Evolutionary conservation across 441 rosid genomes (phyloP), one percentile per base, ranked within the genome.

Genomic region (Biscutella laevigata): DNA sequence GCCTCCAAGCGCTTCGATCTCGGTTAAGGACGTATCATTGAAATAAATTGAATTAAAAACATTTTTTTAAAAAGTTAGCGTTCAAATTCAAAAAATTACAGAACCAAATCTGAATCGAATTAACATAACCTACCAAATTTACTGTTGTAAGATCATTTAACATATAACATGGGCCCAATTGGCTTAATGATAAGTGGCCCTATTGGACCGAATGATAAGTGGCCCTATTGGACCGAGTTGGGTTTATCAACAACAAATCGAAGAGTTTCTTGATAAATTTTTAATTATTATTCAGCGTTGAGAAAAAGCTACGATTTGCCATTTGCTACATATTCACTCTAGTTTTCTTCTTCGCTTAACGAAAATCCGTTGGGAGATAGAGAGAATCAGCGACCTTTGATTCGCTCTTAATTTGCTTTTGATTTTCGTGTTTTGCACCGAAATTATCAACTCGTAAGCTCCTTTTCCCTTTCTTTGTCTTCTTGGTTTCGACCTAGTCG

Each of bases 301-400:
- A 68, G 53, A 48, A 49, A 49, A 68, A 68, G 72, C 72, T 38
- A 61, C 61, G 44, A 54, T 47, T 48, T 59, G 2, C 21, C 15
- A 27, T 25, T 43, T 11, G 14, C 52, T 12, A 16, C 57, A 51
- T 40, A 49, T 50, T 11, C 28, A n/a, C 28, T 32, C 22, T 17
- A 36, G 44, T 25, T 49, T 54, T n/a, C 61, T 48, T 57, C 63
- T 45, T 63, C 50, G 62, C 38, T 54, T 53, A 54, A 17, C 46
- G 39, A 48, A 41, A 62, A 37, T 16, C 35, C 48, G 67, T 50
- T 38, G 52, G 5, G 5, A 9, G 20, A 27, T 25, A 28, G 37
- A 36, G 17, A 17, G 39, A 57, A 3, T 25, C 52, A 24, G 34
- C 30, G 41, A 40, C 17, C 34, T 54, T 20, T 34, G 52, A 64